These are phyloP conservation scores for Torulaspora pretoriensis DNA, from an alignment of 1,139 yeast genomes.

Conservation along the genomic window DNA sequence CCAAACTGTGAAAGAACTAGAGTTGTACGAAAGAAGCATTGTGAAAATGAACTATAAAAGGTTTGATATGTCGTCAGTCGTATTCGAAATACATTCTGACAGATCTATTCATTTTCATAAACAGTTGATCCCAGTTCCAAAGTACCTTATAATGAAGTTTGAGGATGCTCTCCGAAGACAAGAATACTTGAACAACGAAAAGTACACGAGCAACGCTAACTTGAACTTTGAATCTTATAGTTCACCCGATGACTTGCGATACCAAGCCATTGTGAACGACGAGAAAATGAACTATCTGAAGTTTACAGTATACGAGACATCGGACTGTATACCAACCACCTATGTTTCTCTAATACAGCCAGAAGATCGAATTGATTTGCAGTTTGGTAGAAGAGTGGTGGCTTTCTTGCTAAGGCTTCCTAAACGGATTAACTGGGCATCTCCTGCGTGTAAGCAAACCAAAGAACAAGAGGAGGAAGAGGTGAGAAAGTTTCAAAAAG, in stretches of 20 bases:
- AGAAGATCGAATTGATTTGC: slow-evolving; percentile 52
- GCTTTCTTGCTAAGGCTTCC: slow-evolving; percentile 57
- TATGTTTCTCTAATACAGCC: slow-evolving; percentile 33
- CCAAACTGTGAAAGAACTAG: slow-evolving; percentile 42
- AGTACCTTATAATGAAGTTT: slow-evolving; percentile 41
- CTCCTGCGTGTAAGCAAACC: slow-evolving; percentile 52
- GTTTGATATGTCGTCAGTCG: slow-evolving; percentile 45
- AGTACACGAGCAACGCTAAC: slow-evolving; percentile 42
- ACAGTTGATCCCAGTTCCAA: slow-evolving; percentile 59
- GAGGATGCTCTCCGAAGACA: slow-evolving; percentile 41
- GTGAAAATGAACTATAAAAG: slow-evolving; percentile 45
- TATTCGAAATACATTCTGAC: slow-evolving; percentile 57
- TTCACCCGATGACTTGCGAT: slow-evolving; percentile 29
- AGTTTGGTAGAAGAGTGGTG: slow-evolving; percentile 72
- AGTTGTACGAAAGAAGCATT: slow-evolving; percentile 44
- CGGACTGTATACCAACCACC: slow-evolving; percentile 31
- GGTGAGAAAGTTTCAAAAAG: slow-evolving; percentile 52
- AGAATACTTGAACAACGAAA: slow-evolving; percentile 48
- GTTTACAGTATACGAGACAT: slow-evolving; percentile 38
- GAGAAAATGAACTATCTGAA: slow-evolving; percentile 39
- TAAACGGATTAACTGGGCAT: slow-evolving; percentile 67
- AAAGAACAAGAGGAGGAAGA: slow-evolving; percentile 56
- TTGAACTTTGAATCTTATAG: slow-evolving; percentile 41
- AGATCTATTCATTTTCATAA: slow-evolving; percentile 61
- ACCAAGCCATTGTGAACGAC: slow-evolving; percentile 36